Conservation (phyloP, 305 asterid species). For the Fraxinus dipetala region DNA sequence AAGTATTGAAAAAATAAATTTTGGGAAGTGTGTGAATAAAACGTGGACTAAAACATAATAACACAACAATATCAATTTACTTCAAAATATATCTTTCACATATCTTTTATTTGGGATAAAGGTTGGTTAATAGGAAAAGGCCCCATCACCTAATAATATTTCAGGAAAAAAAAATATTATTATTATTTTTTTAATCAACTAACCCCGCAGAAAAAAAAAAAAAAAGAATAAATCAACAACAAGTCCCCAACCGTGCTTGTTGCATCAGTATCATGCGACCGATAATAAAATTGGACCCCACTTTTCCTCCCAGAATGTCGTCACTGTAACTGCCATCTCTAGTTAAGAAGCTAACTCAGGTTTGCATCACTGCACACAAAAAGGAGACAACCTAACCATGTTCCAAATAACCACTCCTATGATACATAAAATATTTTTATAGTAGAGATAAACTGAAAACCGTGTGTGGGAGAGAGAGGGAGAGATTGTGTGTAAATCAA, state of each 20-base stretch:
- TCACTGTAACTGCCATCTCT: neutral
- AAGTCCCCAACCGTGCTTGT: neutral
- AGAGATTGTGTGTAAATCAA: slow-evolving; percentile 33
- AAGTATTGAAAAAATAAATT: no score
- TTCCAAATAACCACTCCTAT: slow-evolving; percentile 31
- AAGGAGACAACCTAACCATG: slow-evolving; percentile 63
- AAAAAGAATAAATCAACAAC: neutral
- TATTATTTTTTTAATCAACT: neutral
- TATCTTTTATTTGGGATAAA: neutral
- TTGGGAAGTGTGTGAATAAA: no score
- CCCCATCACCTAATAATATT: neutral
- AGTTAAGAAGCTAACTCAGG: slow-evolving; percentile 25
- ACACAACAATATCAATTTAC: neutral
- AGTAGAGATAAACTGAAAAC: slow-evolving; percentile 1
- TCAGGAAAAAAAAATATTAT: no score
- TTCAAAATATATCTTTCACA: neutral
- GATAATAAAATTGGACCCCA: neutral
- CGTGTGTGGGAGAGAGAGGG: slow-evolving; percentile 27
- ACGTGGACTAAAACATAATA: neutral
- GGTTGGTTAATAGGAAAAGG: neutral
- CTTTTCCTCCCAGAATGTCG: neutral
- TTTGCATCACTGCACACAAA: slow-evolving; percentile 34
- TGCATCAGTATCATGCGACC: neutral
- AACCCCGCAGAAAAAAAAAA: neutral
- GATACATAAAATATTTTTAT: neutral